Base-by-base conservation (phyloP, 139 green algal species). In the Micractinium sp. region DNA sequence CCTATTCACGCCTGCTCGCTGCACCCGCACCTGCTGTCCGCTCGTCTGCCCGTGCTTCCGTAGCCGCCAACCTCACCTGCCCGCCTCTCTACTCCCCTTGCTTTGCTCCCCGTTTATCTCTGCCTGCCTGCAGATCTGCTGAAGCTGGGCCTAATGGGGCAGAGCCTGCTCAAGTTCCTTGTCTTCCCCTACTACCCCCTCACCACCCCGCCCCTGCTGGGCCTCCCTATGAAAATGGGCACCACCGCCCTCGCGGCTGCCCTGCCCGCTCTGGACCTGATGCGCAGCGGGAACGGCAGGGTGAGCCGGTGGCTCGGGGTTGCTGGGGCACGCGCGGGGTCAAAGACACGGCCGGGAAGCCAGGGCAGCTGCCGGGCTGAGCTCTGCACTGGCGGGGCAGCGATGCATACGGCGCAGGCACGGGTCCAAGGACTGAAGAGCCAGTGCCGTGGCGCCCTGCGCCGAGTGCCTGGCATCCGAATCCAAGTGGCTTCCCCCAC, bases 81-180 rank as follows among this genome's bases (percentile, higher is more conserved):
- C 63, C 22, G 20, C 20, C 63, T 71, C 63, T 2, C 63, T 71
- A 25, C 20, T 29, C 63, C 63, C 63, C 63, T 56, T 56, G 47
- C 47, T 56, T 56, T 5, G 47, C 7, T 9, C 63, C 63, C 63
- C 20, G 2, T 31, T 16, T 12, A 5, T 71, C 20, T 27, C 63
- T 71, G 20, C 20, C 63, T 71, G 20, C 20, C 63, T 71, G 20
- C 82, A 87, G 82, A 87, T 36, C 63, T 87, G 25, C 63, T 78
- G 23, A 87, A 66, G 82, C 63, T 79, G 35, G 82, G 35, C 3
- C 33, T 87, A 63, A 35, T 39, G 27, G 82, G 63, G 7, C 36
- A 79, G 63, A 66, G 82, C 82, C 82, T 87, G 63, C 63, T 36
- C 22, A 61, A 79, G 56, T 33, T 38, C 63, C 82, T 87, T 12